phyloP scores from a whole-genome alignment of 2,329 filamentous ascomycete genomes.

The Pseudogymnoascus sp. region DNA sequence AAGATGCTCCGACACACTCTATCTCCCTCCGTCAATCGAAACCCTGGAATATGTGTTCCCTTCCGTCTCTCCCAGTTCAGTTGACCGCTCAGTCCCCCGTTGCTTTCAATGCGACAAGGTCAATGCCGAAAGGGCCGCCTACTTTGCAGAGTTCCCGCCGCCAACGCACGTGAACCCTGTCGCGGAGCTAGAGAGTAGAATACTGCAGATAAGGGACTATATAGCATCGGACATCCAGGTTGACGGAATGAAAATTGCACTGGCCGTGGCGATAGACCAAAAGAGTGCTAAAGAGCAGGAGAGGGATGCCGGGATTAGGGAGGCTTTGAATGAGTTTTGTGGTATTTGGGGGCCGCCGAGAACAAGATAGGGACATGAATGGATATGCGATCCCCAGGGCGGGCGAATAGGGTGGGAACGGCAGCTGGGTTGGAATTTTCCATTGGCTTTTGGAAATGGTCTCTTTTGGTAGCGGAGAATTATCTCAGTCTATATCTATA shows the following conservation, averaged over 20 bases:
- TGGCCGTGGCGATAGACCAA: neutral
- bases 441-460: neutral
- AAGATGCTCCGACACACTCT: conserved; percentile 1
- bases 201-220: neutral
- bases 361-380: neutral
- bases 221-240: neutral
- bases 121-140: neutral
- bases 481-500: conserved; percentile 6
- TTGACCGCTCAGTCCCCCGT: conserved; percentile 1
- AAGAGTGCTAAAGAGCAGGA: neutral
- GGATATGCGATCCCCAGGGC: neutral
- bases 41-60: neutral
- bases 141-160: neutral
- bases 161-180: neutral
- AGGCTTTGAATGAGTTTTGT: neutral
- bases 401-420: neutral
- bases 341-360: neutral
- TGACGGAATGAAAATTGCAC: neutral
- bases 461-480: neutral
- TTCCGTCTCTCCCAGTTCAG: neutral
- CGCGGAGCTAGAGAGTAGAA: neutral
- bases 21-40: neutral
- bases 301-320: neutral
- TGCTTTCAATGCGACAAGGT: neutral
- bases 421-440: neutral